Conservation (phyloP, 2,329 filamentous ascomycete genomes). For the Colletotrichum agaves region DNA sequence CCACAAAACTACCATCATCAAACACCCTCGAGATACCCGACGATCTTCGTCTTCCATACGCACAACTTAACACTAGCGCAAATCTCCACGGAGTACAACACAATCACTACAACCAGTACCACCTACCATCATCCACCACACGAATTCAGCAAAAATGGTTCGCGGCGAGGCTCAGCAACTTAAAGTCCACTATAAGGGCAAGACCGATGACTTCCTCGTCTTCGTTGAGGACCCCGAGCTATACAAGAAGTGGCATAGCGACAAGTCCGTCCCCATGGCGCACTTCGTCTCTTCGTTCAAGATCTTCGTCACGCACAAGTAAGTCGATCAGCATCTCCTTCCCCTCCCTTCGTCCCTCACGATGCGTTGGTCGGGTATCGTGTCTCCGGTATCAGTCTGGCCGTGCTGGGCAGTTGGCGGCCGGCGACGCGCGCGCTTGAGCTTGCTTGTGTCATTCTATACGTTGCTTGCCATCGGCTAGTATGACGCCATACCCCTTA, state of each 20-base stretch:
- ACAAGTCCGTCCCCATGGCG: conserved; percentile 81
- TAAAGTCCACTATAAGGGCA: conserved; percentile 90
- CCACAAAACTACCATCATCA: conserved; percentile 25
- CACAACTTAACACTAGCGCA: conserved; percentile 31
- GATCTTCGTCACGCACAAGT: conserved; percentile 92
- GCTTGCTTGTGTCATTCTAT: no score
- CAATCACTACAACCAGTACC: conserved; percentile 32
- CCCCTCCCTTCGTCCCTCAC: not conserved
- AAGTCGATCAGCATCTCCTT: conserved; percentile 53
- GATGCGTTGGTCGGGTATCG: not conserved
- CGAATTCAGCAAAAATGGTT: conserved; percentile 65
- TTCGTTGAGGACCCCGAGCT: conserved; percentile 69
- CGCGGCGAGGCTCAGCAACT: conserved; percentile 76
- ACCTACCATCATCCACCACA: conserved; percentile 33
- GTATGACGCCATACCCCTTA: not conserved
- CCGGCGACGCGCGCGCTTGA: not conserved
- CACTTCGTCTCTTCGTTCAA: conserved; percentile 91
- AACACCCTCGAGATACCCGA: conserved; percentile 26
- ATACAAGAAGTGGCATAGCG: conserved; percentile 83
- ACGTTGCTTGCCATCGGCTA: no score
- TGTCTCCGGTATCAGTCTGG: not conserved
- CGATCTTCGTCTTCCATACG: conserved; percentile 15
- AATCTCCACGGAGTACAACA: conserved; percentile 12
- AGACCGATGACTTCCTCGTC: conserved; percentile 67
- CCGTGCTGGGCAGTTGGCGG: not conserved